Evolutionary conservation across 306 rosid species (phyloP).

Genomic region (Boehmeria nivea): DNA sequence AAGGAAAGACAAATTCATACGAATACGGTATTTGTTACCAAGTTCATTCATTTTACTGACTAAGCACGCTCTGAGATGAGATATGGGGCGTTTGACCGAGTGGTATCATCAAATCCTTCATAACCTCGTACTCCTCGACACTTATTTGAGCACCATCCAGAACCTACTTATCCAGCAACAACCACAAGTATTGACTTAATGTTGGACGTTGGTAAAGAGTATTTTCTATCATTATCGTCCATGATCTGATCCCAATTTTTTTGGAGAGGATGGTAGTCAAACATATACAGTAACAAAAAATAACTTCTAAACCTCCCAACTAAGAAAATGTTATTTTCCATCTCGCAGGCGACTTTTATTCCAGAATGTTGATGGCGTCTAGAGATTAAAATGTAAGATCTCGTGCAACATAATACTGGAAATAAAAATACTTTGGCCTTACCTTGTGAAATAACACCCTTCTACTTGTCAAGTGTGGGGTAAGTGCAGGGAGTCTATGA

Average conservation of each 20-base stretch:
- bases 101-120: conserved; percentile 73
- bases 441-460: conserved; percentile 66
- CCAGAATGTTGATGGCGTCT: too few species aligned
- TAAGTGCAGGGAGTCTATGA: conserved; percentile 62
- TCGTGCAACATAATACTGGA: too few species aligned
- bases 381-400: too few species aligned
- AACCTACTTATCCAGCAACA: conserved; percentile 49
- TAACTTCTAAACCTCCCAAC: too few species aligned
- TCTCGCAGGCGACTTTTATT: too few species aligned
- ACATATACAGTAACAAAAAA: too few species aligned
- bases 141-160: conserved; percentile 56
- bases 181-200: conserved; percentile 13
- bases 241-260: too few species aligned
- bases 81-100: conserved; percentile 76
- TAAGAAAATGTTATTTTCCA: too few species aligned
- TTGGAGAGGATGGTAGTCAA: too few species aligned
- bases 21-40: background rate
- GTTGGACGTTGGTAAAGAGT: too few species aligned
- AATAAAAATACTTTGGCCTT: too few species aligned
- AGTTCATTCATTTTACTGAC: conserved; percentile 5
- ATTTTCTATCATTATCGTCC: too few species aligned
- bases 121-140: conserved; percentile 61
- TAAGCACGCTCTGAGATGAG: conserved; percentile 68
- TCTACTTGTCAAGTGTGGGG: conserved; percentile 53
- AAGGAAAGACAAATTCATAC: background rate